Evolutionary conservation across 768 basidiomycete species (phyloP).

Genomic region (Boletellus sp.): DNA sequence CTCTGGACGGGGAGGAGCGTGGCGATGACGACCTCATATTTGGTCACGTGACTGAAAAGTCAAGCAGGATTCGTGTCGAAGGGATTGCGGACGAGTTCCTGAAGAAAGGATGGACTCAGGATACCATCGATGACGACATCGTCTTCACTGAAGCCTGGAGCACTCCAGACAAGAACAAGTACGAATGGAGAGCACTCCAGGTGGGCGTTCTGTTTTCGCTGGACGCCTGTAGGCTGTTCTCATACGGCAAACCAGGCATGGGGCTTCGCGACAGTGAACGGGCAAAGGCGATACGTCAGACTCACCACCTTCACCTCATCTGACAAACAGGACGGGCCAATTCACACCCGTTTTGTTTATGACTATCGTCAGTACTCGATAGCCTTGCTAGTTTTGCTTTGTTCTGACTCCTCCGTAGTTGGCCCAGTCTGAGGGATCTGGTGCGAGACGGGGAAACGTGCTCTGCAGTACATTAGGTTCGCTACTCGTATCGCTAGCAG

Average conservation of each 20-base stretch:
- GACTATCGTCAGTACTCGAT: conserved; percentile 54
- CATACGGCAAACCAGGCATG: conserved; percentile 38
- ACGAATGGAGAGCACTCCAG: conserved; percentile 62
- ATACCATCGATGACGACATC: conserved; percentile 34
- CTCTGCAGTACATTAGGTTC: not conserved
- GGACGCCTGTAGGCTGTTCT: not conserved
- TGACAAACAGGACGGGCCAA: conserved; percentile 43
- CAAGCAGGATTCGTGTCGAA: conserved; percentile 46
- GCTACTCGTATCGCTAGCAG: not conserved
- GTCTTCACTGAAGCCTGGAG: conserved; percentile 46
- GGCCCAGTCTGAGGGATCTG: conserved; percentile 11
- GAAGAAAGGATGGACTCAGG: conserved; percentile 41
- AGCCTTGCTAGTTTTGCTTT: not conserved
- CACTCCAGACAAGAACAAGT: conserved; percentile 57
- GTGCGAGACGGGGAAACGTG: not conserved
- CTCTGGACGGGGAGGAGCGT: conserved; percentile 53
- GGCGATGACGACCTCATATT: conserved; percentile 59
- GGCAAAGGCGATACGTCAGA: conserved; percentile 57
- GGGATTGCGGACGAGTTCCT: conserved; percentile 45
- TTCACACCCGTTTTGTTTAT: conserved; percentile 57
- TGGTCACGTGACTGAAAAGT: conserved; percentile 53
- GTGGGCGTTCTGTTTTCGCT: conserved; percentile 32
- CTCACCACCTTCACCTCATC: conserved; percentile 64
- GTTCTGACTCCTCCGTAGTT: conserved; percentile 18
- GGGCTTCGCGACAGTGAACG: conserved; percentile 61